Evolutionary conservation across 768 basidiomycete species (phyloP), one percentile per base, ranked within the genome.

Genomic region (Leucocoprinus birnbaumii): DNA sequence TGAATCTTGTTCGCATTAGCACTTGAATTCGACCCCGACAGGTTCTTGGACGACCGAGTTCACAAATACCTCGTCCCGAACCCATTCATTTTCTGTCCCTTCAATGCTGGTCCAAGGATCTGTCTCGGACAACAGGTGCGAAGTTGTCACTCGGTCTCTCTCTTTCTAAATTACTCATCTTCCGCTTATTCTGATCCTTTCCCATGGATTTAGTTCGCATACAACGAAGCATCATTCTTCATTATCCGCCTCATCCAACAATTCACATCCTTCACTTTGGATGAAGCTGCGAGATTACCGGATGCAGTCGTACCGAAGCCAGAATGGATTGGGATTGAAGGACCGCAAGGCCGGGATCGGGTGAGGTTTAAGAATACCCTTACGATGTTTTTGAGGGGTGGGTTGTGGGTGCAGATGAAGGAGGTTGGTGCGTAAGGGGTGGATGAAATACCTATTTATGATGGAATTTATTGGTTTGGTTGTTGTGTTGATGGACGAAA

Each of bases 191-290:
- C 63, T n/a, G n/a, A n/a, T n/a, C n/a, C n/a, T n/a, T n/a, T n/a
- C n/a, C n/a, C n/a, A n/a, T n/a, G n/a, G n/a, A 79, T 31, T 1
- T 46, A 82, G 73, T 80, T 82, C 62, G 78, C 80, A 13, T 81
- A 81, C 64, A 76, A 82, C 60, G 77, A 80, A 63, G 69, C 75
- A 10, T 79, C 80, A 0, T 84, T 78, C 63, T 79, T 83, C 66
- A 68, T 85, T 18, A 69, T 82, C 48, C 70, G 77, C 8, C 63
- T 85, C 1, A 61, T 86, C 8, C 84, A 86, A 62, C 63, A 59
- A 9, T 82, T 82, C 62, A 72, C 74, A 24, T 60, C 54, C 1
- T 66, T 83, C 59, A 59, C 62, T 21, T 64, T 83, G 4, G 76
- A 71, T 34, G 58, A 63, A 42, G 69, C 71, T 0, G 69, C 67